Conservation (phyloP, 371 early-diverging fungal species). For the Sporodiniella umbellata region DNA sequence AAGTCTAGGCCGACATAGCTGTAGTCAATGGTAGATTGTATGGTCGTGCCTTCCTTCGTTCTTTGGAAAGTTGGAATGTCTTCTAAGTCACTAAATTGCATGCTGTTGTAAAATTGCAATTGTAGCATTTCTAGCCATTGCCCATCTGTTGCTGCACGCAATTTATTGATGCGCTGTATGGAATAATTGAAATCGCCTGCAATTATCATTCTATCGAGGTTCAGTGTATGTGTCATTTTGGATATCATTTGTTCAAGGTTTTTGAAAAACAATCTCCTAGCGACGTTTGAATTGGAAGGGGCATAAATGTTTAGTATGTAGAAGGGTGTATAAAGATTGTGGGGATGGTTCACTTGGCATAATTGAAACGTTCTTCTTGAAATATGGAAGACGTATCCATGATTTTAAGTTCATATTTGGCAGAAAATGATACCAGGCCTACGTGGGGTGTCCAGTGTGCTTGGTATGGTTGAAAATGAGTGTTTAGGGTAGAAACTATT, state of each 20-base stretch:
- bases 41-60: background rate
- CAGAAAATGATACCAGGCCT: background rate
- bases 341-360: constrained; percentile 3
- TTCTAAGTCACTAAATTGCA: background rate
- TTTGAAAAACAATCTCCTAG: background rate
- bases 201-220: background rate
- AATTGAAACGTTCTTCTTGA: background rate
- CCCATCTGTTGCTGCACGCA: background rate
- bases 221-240: background rate
- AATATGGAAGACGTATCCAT: background rate
- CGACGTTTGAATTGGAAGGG: background rate
- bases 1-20: background rate
- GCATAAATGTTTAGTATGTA: background rate
- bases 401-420: background rate
- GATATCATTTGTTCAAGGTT: background rate
- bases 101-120: background rate
- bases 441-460: background rate
- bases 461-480: background rate
- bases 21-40: background rate
- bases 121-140: background rate
- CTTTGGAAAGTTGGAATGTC: background rate
- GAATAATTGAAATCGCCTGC: constrained; percentile 4
- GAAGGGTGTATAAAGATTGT: constrained; percentile 3
- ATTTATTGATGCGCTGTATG: too few species aligned
- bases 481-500: background rate